Evolutionary conservation across 805 yeast genomes (phyloP).

Genomic region (Candida parachauliodes): DNA sequence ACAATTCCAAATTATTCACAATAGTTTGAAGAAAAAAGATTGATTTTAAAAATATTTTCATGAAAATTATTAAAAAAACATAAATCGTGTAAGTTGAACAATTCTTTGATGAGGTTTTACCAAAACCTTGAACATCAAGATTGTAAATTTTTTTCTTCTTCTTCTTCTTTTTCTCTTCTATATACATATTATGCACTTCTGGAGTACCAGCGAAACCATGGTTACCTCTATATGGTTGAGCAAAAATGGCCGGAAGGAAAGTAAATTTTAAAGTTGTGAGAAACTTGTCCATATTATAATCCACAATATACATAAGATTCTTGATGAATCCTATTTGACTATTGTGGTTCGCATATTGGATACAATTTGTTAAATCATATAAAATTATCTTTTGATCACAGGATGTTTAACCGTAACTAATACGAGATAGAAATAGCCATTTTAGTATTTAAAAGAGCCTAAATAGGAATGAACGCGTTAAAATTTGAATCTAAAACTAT

Average conservation of each 20-base stretch:
- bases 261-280: conserved; percentile 9
- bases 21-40: no score
- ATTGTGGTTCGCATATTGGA: conserved; percentile 45
- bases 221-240: conserved; percentile 37
- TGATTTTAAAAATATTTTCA: no score
- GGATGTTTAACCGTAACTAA: no score
- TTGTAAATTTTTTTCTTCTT: conserved; percentile 2
- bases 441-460: no score
- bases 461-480: no score
- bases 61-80: neutral
- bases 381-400: no score
- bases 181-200: conserved; percentile 32
- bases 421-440: no score
- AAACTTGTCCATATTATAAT: conserved; percentile 26
- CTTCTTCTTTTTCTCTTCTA: conserved; percentile 14
- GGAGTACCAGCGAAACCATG: conserved; percentile 48
- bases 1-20: no score
- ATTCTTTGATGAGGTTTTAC: neutral
- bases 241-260: conserved; percentile 51
- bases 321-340: conserved; percentile 4
- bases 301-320: conserved; percentile 15
- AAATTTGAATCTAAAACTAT: no score
- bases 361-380: conserved; percentile 23
- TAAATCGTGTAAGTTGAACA: neutral
- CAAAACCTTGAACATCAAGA: neutral